These are phyloP conservation scores for Penicillium parvum DNA, from an alignment of 495 filamentous ascomycete species.

Conservation along the genomic window DNA sequence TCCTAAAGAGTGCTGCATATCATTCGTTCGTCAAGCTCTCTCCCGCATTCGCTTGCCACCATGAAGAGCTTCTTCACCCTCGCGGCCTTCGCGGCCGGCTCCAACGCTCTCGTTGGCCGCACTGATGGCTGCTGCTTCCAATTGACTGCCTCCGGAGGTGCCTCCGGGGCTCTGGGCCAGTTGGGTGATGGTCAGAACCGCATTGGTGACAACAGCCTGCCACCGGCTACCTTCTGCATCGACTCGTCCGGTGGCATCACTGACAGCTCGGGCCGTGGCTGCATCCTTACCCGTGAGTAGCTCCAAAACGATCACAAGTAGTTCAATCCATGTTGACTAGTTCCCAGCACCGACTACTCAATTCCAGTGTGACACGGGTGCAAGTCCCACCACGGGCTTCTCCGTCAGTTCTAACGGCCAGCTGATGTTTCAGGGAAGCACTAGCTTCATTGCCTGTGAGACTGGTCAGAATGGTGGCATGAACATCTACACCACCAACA, in stretches of 20 bases:
- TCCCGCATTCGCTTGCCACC: constrained; percentile 2
- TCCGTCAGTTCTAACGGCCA: constrained; percentile 43
- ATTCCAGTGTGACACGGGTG: constrained; percentile 59
- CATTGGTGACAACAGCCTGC: constrained; percentile 39
- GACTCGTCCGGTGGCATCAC: constrained; percentile 44
- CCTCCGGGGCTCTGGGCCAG: constrained; percentile 49
- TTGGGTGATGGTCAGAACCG: constrained; percentile 53
- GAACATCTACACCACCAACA: constrained; percentile 48
- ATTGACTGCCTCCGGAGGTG: constrained; percentile 42
- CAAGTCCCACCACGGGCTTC: constrained; percentile 41
- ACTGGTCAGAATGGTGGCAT: constrained; percentile 43
- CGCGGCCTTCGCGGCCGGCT: constrained; percentile 35
- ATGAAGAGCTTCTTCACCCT: constrained; percentile 37
- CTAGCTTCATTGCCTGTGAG: constrained; percentile 49
- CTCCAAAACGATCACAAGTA: too few relatives aligned
- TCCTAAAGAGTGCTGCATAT: background rate
- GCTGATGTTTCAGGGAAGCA: constrained; percentile 38
- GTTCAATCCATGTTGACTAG: too few relatives aligned
- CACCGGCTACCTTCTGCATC: constrained; percentile 43
- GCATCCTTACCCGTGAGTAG: constrained; percentile 32
- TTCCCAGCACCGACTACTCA: constrained; percentile 55
- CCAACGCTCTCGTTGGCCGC: constrained; percentile 39
- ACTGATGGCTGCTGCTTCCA: constrained; percentile 48
- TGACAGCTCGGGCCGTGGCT: constrained; percentile 51
- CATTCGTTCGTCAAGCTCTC: constrained; percentile 10